Base-by-base conservation (phyloP, 352 stramenopile genomes). In the Pythium graminicola region DNA sequence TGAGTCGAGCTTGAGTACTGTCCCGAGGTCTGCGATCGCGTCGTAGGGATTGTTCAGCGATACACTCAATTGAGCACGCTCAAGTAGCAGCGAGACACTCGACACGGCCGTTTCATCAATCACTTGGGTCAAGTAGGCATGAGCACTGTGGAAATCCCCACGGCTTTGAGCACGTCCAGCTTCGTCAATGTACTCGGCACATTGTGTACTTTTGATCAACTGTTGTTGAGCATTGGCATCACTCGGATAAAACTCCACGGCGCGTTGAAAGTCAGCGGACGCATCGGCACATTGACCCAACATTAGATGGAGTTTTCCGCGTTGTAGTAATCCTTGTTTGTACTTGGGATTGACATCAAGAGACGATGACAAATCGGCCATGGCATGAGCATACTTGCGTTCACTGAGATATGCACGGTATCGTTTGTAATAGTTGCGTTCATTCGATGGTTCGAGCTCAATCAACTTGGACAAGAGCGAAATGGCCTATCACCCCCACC, bases 361-460 rank as follows among this genome's bases (percentile, higher is more conserved):
- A 24, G 81, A 84, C 27, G 73, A 78, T 36, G 75, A 85, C 23
- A 91, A 29, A 54, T 91, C 81, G 6, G 70, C 73, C 26, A 91
- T 57, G 8, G 81, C 81, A 48, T 84, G 73, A 20, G 66, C 67
- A 51, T 89, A 91, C 66, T 91, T 91, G 61, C 81, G 70, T 55
- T 91, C 77, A 49, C 76, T 87, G 48, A 91, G 55, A 55, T 91
- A 91, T 11, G 77, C 81, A 33, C 81, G 81, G 47, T 83, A 91
- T 22, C 81, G 70, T 70, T 92, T 89, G 76, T 89, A 92, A 39
- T 87, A 86, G 57, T 89, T 85, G 54, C 79, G 76, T 54, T 92
- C 81, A 57, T 89, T 89, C 47, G 35, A 71, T 8, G 81, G 78
- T 44, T 92, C 81, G 22, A 89, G 47, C 53, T 89, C 76, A 44